Conservation (phyloP, 306 rosid species). For the Corylus avellana region DNA sequence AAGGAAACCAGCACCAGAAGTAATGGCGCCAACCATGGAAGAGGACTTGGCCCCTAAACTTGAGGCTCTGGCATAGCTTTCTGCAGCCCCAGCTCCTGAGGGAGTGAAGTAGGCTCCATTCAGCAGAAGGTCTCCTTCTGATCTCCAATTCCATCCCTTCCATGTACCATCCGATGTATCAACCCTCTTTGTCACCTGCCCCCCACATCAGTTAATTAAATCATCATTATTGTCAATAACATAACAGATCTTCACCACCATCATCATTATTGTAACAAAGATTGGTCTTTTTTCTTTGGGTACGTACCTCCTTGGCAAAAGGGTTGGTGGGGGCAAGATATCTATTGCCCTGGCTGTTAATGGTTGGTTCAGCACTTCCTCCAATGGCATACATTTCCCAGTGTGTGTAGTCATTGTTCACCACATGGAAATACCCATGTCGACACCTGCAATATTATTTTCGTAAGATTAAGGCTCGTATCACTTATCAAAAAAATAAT, state of each 20-base stretch:
- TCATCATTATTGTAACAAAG: not conserved
- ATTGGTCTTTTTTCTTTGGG: not conserved
- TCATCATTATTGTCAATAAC: not conserved
- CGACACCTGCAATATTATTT: conserved; percentile 75
- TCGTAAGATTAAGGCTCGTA: not conserved
- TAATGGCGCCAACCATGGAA: conserved; percentile 69
- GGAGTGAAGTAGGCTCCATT: conserved; percentile 88
- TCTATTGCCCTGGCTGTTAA: conserved; percentile 97
- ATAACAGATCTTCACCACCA: not conserved
- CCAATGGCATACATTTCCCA: conserved; percentile 99
- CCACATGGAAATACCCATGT: conserved; percentile 98
- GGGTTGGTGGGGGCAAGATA: conserved; percentile 82
- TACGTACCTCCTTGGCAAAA: conserved; percentile 91
- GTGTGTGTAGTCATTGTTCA: conserved; percentile 95
- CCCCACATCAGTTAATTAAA: conserved; percentile 22
- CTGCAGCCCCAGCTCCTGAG: conserved; percentile 81
- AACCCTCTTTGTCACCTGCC: conserved; percentile 92
- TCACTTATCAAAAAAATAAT: no score
- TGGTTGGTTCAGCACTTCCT: conserved; percentile 95
- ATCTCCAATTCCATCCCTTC: conserved; percentile 95
- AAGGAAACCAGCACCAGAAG: conserved; percentile 78
- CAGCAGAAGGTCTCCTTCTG: conserved; percentile 89
- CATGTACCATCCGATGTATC: conserved; percentile 38
- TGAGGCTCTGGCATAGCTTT: conserved; percentile 96
- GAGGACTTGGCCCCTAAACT: conserved; percentile 98